Base-by-base conservation (phyloP, 2,329 filamentous ascomycete species). In the Cylindrodendrum hubeiense region DNA sequence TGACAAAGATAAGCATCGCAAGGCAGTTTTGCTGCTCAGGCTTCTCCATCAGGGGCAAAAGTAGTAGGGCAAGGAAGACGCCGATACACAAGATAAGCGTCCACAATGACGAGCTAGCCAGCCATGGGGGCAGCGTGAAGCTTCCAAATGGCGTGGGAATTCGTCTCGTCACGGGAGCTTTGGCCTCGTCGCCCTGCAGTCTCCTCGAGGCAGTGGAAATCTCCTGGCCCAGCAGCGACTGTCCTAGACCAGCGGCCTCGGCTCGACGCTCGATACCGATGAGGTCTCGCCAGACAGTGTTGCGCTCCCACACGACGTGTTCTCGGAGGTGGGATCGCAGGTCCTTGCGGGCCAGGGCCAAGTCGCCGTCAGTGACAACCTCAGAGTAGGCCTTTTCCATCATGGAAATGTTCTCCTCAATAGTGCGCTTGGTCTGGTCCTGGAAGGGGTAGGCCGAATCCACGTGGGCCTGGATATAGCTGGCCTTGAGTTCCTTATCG, bases 281-380 rank as follows among this genome's bases (percentile, higher is more conserved):
- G 89, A 99, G 96, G 74, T 99, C 96, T 81, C 97, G 87, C 96
- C 96, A 99, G 19, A 99, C 96, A 0, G 96, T 99, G 77, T 99
- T 99, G 62, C 96, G 89, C 79, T 99, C 97, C 97, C 96, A 99
- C 0, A 98, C 95, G 21, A 99, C 95, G 79, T 99, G 96, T 80
- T 99, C 97, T 62, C 96, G 87, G 26, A 99, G 86, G 76, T 99
- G 95, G 30, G 97, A 89, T 58, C 96, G 89, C 62, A 99, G 85
- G 76, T 98, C 96, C 71, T 93, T 91, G 74, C 90, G 93, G 5
- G 96, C 95, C 13, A 92, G 82, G 6, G 87, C 84, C 3, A 92
- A 81, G 75, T 99, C 93, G 30, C 94, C 94, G 44, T 91, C 89
- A 0, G 94, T 97, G 59, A 97, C 92, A 19, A 98, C 84, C 26